phyloP scores from a whole-genome alignment of 169 alveolate genomes.

The Toxoplasma gondii region DNA sequence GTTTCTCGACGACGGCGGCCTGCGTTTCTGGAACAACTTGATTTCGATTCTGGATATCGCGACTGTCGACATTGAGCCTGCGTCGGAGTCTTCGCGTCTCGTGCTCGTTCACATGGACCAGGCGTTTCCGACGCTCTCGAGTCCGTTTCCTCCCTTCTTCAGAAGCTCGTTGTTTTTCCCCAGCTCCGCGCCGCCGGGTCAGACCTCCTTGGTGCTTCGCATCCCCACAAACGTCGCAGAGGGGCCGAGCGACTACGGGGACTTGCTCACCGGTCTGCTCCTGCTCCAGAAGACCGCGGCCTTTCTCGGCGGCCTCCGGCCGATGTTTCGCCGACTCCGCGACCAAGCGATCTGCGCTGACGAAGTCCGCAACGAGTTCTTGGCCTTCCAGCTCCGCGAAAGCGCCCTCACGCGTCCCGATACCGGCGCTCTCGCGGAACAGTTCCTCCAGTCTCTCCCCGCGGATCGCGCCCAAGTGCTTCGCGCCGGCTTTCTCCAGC shows the following conservation, averaged over 20 bases:
- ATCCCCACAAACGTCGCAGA: not conserved
- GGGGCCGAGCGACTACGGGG: not conserved
- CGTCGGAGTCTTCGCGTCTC: not conserved
- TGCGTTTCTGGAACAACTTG: conserved; percentile 3
- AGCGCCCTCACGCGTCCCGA: not conserved
- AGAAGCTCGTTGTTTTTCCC: not conserved
- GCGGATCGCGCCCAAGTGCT: conserved; percentile 1
- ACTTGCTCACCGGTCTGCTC: not conserved
- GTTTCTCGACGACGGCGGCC: conserved; percentile 36
- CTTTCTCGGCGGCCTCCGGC: not conserved
- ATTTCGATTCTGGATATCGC: conserved; percentile 21
- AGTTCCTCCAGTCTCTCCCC: not conserved
- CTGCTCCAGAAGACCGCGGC: conserved; percentile 9
- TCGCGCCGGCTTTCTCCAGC: conserved; percentile 44
- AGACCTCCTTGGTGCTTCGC: not conserved
- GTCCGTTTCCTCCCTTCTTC: conserved; percentile 22
- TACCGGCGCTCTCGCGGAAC: not conserved
- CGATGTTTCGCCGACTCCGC: not conserved
- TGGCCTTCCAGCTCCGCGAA: not conserved
- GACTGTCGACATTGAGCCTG: not conserved
- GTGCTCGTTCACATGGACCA: not conserved
- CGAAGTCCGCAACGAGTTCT: conserved; percentile 1
- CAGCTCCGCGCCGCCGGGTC: not conserved
- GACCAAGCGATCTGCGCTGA: not conserved
- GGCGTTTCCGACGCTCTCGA: not conserved